These are phyloP conservation scores for Zygosaccharomyces siamensis DNA, from an alignment of 805 yeast species.

Conservation along the genomic window DNA sequence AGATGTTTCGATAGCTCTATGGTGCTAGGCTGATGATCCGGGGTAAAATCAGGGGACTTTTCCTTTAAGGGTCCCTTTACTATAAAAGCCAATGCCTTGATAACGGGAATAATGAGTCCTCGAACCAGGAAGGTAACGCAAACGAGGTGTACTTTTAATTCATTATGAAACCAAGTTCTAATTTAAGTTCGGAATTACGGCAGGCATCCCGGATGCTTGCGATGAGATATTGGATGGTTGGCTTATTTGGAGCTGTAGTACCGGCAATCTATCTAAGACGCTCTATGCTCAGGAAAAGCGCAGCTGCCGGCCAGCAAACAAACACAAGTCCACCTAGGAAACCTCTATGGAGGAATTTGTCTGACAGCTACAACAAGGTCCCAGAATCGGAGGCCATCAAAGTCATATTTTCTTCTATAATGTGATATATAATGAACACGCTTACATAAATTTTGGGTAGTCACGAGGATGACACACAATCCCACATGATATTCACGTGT, in stretches of 20 bases:
- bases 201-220: conserved; percentile 24
- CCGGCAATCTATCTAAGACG: conserved; percentile 27
- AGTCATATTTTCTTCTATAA: conserved; percentile 23
- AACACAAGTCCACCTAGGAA: background rate
- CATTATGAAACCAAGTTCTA: conserved; percentile 27
- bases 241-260: conserved; percentile 28
- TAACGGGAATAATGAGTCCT: background rate
- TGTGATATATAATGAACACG: conserved; percentile 3
- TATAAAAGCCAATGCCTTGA: background rate
- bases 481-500: no score
- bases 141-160: background rate
- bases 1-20: conserved; percentile 13
- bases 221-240: conserved; percentile 25
- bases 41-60: background rate
- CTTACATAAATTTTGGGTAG: background rate
- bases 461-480: no score
- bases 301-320: conserved; percentile 8
- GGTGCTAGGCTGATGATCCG: background rate
- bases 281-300: conserved; percentile 11
- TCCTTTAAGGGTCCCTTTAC: background rate
- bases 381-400: conserved; percentile 17
- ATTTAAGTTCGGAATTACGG: conserved; percentile 28
- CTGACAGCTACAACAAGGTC: background rate
- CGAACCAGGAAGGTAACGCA: background rate
- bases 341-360: conserved; percentile 2